phyloP scores from a whole-genome alignment of 129 eudicot genomes.

The Pulicaria dysenterica region DNA sequence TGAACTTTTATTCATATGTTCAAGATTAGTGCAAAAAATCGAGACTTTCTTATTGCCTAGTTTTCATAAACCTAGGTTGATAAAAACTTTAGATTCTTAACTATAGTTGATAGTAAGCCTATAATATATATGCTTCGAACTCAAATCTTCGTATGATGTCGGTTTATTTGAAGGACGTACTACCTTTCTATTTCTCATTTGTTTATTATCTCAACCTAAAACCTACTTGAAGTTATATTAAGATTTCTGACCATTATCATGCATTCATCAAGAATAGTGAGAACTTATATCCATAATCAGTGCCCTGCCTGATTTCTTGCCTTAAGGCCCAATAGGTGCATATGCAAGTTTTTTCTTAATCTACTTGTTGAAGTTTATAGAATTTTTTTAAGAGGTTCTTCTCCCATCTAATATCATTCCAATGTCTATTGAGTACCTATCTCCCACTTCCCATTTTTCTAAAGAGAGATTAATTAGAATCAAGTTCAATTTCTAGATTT shows the following conservation, averaged over 20 bases:
- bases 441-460: too few relatives aligned
- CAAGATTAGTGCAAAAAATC: slow-evolving; percentile 3
- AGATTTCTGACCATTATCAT: not conserved
- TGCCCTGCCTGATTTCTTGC: too few relatives aligned
- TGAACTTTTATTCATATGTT: not conserved
- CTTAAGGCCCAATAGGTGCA: too few relatives aligned
- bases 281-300: too few relatives aligned
- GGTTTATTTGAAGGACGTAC: not conserved
- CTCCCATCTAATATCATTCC: too few relatives aligned
- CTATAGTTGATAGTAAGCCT: not conserved
- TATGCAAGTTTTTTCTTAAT: too few relatives aligned
- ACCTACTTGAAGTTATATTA: not conserved
- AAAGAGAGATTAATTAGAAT: too few relatives aligned
- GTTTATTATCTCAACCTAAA: not conserved
- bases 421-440: too few relatives aligned
- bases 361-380: too few relatives aligned
- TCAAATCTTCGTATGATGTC: not conserved
- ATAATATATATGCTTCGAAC: not conserved
- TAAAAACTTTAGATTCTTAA: not conserved
- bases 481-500: too few relatives aligned
- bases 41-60: not conserved
- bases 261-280: too few relatives aligned
- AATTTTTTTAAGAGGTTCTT: too few relatives aligned
- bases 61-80: not conserved
- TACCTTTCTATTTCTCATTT: not conserved